phyloP scores from a whole-genome alignment of 306 rosid genomes.

The Cucurbita ficifolia region DNA sequence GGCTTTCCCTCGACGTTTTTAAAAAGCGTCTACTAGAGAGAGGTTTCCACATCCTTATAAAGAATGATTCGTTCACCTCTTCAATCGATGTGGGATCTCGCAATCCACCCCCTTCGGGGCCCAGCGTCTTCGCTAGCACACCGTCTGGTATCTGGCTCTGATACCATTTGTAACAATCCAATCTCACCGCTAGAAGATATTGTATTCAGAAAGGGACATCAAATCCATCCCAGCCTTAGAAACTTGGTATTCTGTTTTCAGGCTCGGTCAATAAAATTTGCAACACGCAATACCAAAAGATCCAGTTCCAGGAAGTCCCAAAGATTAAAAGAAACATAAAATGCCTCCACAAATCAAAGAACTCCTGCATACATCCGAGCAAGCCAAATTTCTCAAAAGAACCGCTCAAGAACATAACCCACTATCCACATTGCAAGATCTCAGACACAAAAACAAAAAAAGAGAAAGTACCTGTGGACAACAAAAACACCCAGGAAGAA shows the following conservation, averaged over 20 bases:
- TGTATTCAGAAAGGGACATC: background rate
- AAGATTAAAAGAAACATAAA: background rate
- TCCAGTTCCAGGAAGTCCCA: background rate
- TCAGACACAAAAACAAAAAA: background rate
- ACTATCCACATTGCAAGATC: slow-evolving; percentile 9
- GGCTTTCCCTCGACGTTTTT: no score
- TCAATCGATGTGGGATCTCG: no score
- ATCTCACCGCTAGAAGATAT: no score
- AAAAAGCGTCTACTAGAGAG: no score
- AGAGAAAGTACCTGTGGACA: slow-evolving; percentile 33
- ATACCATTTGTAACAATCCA: no score
- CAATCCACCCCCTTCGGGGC: no score
- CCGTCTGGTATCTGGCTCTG: no score
- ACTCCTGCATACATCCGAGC: no score
- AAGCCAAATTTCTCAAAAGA: no score
- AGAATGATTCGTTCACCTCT: no score
- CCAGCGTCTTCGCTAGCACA: no score
- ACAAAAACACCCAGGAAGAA: slow-evolving; percentile 47
- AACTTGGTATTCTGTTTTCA: background rate
- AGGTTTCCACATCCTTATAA: no score
- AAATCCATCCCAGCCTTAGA: background rate
- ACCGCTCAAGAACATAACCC: background rate
- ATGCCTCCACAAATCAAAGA: slow-evolving; percentile 8
- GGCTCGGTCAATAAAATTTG: background rate
- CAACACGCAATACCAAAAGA: background rate